phyloP scores from a whole-genome alignment of 225 moss, liverwort and hornwort species.

The Rhytidiadelphus loreus region DNA sequence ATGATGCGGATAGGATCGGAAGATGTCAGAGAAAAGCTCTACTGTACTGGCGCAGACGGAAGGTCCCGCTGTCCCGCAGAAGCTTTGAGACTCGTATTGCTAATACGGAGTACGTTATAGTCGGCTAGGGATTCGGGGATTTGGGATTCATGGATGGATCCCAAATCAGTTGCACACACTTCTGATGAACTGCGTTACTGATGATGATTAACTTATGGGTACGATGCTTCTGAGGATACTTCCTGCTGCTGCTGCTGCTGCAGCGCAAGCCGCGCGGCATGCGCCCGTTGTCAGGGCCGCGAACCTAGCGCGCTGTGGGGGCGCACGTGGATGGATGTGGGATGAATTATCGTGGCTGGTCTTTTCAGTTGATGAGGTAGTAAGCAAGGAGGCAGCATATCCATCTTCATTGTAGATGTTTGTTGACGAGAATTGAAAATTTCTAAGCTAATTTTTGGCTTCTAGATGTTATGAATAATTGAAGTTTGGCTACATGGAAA shows the following conservation, averaged over 20 bases:
- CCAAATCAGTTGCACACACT: neutral
- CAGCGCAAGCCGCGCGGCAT: neutral
- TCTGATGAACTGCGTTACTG: neutral
- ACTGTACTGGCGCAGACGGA: neutral
- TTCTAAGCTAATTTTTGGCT: too few species aligned
- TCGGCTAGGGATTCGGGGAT: neutral
- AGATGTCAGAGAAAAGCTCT: neutral
- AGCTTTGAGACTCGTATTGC: too few species aligned
- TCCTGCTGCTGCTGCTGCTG: neutral
- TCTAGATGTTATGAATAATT: too few species aligned
- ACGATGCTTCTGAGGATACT: neutral
- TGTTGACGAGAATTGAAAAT: too few species aligned
- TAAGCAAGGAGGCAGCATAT: too few species aligned
- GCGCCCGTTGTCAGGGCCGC: neutral
- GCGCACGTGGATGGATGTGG: neutral
- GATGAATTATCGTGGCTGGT: neutral
- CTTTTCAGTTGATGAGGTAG: too few species aligned
- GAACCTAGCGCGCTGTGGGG: neutral
- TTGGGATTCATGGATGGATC: neutral
- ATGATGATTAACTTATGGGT: neutral
- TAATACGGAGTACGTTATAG: neutral
- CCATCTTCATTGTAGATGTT: too few species aligned
- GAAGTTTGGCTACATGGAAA: too few species aligned
- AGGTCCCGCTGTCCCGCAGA: neutral
- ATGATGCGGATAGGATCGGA: neutral